Evolutionary conservation across 352 stramenopile species (phyloP).

Genomic region (Elongisporangium senticosum): DNA sequence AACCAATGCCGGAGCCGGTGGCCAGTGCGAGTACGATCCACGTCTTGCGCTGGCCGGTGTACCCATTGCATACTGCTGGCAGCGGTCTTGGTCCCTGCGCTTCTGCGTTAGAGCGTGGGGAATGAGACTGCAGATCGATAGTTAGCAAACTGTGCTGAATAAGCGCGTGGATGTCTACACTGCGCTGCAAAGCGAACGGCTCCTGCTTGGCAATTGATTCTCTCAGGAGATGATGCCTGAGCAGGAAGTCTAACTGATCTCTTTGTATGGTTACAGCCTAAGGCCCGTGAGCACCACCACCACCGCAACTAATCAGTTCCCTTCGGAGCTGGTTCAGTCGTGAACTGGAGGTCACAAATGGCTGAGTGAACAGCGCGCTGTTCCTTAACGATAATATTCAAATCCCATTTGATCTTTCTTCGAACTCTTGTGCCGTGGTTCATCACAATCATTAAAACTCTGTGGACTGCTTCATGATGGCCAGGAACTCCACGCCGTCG

Average conservation of each 20-base stretch:
- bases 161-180: neutral
- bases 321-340: constrained; percentile 10
- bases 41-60: constrained; percentile 25
- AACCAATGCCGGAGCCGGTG: constrained; percentile 82
- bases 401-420: constrained; percentile 33
- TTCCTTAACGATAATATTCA: constrained; percentile 9
- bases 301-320: constrained; percentile 64
- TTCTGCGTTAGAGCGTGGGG: neutral
- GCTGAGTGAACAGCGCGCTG: constrained; percentile 2
- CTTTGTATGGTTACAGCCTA: constrained; percentile 34
- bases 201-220: neutral
- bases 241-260: constrained; percentile 11
- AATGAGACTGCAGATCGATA: neutral
- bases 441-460: too few relatives aligned
- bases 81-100: neutral
- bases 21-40: constrained; percentile 17
- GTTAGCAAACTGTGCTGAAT: neutral
- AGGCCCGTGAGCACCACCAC: constrained; percentile 70
- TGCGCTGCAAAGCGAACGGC: neutral
- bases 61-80: constrained; percentile 46
- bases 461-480: constrained; percentile 84
- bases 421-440: constrained; percentile 2
- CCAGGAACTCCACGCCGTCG: constrained; percentile 86
- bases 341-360: neutral
- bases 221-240: constrained; percentile 1